A percentile compares a stretch with the other conserved stretches of the same genome.
phyloP scores from a whole-genome alignment of 306 rosid species.

The Potentilla sterilis region DNA sequence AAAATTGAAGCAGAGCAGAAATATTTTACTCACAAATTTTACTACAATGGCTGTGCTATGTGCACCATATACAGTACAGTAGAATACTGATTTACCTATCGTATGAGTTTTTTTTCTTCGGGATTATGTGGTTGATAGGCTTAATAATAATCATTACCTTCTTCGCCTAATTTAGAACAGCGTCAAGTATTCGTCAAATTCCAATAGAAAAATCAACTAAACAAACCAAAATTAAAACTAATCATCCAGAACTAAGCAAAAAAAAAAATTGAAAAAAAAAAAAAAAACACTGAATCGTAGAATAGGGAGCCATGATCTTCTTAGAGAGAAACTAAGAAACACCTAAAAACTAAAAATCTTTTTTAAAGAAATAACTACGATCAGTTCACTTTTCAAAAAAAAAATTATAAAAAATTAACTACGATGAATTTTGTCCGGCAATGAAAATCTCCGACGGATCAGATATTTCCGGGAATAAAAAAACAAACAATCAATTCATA shows the following conservation, averaged over 20 bases:
- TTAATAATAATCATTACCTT: background rate
- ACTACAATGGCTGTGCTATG: background rate
- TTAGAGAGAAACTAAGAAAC: background rate
- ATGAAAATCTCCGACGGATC: background rate
- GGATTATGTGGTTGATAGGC: background rate
- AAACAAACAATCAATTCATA: background rate
- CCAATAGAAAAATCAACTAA: background rate
- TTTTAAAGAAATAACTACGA: background rate
- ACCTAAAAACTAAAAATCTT: background rate
- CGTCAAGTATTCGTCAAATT: background rate
- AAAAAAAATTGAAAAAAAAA: background rate
- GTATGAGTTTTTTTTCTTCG: background rate
- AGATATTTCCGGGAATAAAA: background rate
- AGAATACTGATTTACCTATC: background rate
- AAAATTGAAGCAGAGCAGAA: background rate
- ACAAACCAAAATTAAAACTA: conserved; percentile 3
- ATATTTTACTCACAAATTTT: background rate
- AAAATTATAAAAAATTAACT: background rate
- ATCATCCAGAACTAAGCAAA: background rate
- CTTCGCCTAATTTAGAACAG: background rate
- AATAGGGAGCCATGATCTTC: background rate
- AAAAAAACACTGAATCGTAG: background rate
- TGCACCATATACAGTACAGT: background rate
- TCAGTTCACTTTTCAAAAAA: no score
- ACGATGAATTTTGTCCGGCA: background rate